Percentiles rank a stretch among this genome's conserved stretches.
These are phyloP conservation scores for Trichoderma sp. DNA, from an alignment of 2,329 filamentous ascomycete genomes.

Conservation along the genomic window DNA sequence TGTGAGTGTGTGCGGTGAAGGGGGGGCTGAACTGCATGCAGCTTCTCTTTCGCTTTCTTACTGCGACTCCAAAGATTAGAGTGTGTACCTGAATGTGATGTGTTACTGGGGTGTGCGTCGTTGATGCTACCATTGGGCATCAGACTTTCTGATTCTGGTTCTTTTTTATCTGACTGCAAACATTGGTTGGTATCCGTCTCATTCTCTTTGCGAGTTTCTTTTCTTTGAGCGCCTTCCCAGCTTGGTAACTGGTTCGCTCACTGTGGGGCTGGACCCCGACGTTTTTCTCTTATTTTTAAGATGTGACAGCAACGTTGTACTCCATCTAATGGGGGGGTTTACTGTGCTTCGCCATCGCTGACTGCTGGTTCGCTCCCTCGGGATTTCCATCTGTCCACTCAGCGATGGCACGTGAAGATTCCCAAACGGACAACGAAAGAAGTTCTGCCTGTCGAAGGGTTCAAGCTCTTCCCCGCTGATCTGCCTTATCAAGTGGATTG, in stretches of 20 bases:
- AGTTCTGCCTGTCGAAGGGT: background rate
- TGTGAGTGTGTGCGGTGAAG: background rate
- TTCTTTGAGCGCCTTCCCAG: conserved; percentile 19
- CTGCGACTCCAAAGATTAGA: background rate
- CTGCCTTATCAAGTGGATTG: background rate
- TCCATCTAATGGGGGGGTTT: background rate
- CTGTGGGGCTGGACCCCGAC: conserved; percentile 17
- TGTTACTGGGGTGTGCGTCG: background rate
- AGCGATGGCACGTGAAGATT: conserved; percentile 14
- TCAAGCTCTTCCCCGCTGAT: background rate
- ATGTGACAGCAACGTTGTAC: conserved; percentile 20
- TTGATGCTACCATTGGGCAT: background rate
- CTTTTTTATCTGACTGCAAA: background rate
- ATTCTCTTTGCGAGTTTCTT: background rate
- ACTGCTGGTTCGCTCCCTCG: background rate
- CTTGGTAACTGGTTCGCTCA: conserved; percentile 8
- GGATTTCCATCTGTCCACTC: background rate
- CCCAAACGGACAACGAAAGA: background rate
- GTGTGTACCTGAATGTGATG: background rate
- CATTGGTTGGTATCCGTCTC: background rate
- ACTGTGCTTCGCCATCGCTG: background rate
- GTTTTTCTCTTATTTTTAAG: background rate
- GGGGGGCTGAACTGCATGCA: background rate
- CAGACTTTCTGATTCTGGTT: background rate
- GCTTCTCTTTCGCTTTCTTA: background rate